These are phyloP conservation scores for Ophiocordyceps robertsii DNA, from an alignment of 2,329 filamentous ascomycete species.

Conservation along the genomic window DNA sequence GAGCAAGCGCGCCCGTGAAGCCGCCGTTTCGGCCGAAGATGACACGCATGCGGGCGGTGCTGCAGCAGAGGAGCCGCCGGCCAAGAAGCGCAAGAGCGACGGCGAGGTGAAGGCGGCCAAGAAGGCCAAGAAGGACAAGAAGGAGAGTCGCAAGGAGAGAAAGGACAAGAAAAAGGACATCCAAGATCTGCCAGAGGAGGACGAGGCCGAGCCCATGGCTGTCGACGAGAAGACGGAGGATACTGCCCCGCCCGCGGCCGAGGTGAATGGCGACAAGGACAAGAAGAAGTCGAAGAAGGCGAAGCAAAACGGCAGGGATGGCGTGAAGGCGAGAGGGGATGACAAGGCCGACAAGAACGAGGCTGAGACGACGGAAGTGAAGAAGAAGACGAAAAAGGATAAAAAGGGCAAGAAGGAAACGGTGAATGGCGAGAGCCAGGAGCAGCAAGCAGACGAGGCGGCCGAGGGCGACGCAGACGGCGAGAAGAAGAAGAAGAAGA, in stretches of 20 bases:
- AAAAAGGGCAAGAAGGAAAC: slow-evolving; percentile 9
- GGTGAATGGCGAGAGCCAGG: slow-evolving; percentile 5
- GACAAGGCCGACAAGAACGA: slow-evolving; percentile 11
- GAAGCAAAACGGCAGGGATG: slow-evolving; percentile 7
- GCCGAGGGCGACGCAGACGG: slow-evolving; percentile 9
- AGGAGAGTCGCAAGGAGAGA: slow-evolving; percentile 24
- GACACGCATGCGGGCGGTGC: slow-evolving; percentile 10
- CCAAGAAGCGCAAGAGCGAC: slow-evolving; percentile 23
- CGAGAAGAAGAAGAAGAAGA: slow-evolving; percentile 9
- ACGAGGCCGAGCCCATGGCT: slow-evolving; percentile 8
- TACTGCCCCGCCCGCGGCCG: background rate
- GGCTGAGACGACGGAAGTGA: slow-evolving; percentile 10
- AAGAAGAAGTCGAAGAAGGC: slow-evolving; percentile 11
- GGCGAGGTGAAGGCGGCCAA: slow-evolving; percentile 15
- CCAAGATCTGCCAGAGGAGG: slow-evolving; percentile 21
- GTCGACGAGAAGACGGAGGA: background rate
- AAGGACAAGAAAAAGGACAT: slow-evolving; percentile 26
- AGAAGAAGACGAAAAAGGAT: slow-evolving; percentile 10
- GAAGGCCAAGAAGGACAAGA: slow-evolving; percentile 16
- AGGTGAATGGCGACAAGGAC: slow-evolving; percentile 9
- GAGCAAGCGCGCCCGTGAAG: slow-evolving; percentile 25
- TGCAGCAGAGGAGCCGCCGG: slow-evolving; percentile 9
- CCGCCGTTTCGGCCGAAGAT: slow-evolving; percentile 14
- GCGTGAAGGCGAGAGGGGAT: background rate
- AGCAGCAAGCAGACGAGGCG: slow-evolving; percentile 14